These are phyloP conservation scores for Mortierella sp. DNA, from an alignment of 371 early-diverging fungal genomes.

Conservation along the genomic window DNA sequence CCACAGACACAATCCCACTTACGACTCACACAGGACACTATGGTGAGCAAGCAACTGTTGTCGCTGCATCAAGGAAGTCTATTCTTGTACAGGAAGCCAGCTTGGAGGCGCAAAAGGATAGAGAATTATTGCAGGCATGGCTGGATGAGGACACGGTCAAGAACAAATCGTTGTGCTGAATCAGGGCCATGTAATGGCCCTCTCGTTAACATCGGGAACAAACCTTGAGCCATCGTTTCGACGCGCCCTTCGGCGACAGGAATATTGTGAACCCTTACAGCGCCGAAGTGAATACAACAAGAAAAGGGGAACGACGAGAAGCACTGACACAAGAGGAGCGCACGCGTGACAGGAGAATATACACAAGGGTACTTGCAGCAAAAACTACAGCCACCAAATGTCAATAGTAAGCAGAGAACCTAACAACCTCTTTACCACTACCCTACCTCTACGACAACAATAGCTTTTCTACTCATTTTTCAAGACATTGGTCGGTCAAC, in stretches of 20 bases:
- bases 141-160: too few relatives aligned
- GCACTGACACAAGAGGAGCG: too few relatives aligned
- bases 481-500: constrained; percentile 97
- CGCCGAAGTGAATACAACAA: too few relatives aligned
- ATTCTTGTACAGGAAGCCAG: background rate
- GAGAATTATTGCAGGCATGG: too few relatives aligned
- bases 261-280: background rate
- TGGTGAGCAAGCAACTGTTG: constrained; percentile 3
- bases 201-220: background rate
- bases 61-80: background rate
- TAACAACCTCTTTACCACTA: background rate
- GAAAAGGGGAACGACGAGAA: too few relatives aligned
- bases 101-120: too few relatives aligned
- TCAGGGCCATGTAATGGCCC: too few relatives aligned
- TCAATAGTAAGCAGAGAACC: background rate
- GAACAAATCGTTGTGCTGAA: too few relatives aligned
- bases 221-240: background rate
- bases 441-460: background rate
- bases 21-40: background rate
- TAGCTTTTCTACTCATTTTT: constrained; percentile 99
- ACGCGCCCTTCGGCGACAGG: background rate
- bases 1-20: background rate
- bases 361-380: too few relatives aligned
- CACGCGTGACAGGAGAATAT: background rate
- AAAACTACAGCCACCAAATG: background rate